Conservation (phyloP, 2,329 filamentous ascomycete genomes). For the Hypoxylon sp. region DNA sequence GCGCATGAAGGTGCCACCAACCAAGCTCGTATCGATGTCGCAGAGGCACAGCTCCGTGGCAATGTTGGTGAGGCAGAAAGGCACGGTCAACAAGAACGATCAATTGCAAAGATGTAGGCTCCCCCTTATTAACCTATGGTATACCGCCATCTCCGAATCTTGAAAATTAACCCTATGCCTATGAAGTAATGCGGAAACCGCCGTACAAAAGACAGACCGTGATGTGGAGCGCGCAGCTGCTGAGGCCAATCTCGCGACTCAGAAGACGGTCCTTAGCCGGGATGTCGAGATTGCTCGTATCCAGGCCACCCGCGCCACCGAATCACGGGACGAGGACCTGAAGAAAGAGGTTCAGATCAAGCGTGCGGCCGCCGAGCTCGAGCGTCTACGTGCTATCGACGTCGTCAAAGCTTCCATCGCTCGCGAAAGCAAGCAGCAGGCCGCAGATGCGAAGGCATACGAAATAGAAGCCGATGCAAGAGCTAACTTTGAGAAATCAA, state of each 20-base stretch:
- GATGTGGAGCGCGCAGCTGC: slow-evolving; percentile 85
- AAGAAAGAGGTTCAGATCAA: slow-evolving; percentile 83
- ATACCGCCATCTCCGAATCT: neutral
- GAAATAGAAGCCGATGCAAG: slow-evolving; percentile 74
- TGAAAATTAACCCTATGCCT: slow-evolving; percentile 7
- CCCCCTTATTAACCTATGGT: neutral
- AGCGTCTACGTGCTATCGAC: slow-evolving; percentile 81
- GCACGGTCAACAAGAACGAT: slow-evolving; percentile 84
- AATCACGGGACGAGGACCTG: slow-evolving; percentile 84
- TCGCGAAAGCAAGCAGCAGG: slow-evolving; percentile 77
- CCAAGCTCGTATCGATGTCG: slow-evolving; percentile 79
- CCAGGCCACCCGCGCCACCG: slow-evolving; percentile 78
- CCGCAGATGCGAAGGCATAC: slow-evolving; percentile 76
- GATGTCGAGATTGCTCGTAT: slow-evolving; percentile 84
- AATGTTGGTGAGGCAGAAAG: slow-evolving; percentile 84
- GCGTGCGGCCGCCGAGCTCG: slow-evolving; percentile 84
- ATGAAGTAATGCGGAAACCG: slow-evolving; percentile 72
- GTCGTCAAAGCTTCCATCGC: slow-evolving; percentile 83
- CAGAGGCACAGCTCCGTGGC: slow-evolving; percentile 74
- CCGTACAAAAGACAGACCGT: slow-evolving; percentile 86
- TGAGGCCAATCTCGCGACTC: slow-evolving; percentile 81
- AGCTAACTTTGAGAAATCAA: slow-evolving; percentile 67
- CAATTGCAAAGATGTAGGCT: slow-evolving; percentile 81
- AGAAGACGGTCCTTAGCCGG: slow-evolving; percentile 79
- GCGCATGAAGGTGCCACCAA: slow-evolving; percentile 89